Percentiles rank a stretch among this genome's conserved stretches.
Conservation (phyloP, 257 asterid genomes). For the Knoxia roxburghii region DNA sequence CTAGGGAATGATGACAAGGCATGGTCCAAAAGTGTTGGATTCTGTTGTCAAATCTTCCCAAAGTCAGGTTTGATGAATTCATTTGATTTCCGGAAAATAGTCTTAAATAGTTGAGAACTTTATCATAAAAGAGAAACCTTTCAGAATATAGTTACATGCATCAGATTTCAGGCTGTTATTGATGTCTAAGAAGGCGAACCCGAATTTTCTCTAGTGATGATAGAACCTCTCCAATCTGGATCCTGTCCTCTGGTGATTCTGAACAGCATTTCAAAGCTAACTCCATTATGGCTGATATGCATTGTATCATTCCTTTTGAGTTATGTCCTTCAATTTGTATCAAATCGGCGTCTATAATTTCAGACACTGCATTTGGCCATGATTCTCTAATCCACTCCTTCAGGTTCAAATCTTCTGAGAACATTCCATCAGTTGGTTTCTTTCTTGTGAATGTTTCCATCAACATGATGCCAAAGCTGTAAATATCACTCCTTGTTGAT, state of each 20-base stretch:
- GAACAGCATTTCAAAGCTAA: slow-evolving; percentile 34
- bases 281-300: slow-evolving; percentile 23
- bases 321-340: slow-evolving; percentile 7
- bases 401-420: slow-evolving; percentile 23
- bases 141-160: background rate
- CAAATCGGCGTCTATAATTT: slow-evolving; percentile 27
- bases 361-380: slow-evolving; percentile 1
- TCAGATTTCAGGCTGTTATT: background rate
- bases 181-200: slow-evolving; percentile 2
- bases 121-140: background rate
- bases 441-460: slow-evolving; percentile 39
- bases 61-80: no score
- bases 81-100: no score
- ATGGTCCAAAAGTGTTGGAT: background rate
- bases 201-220: slow-evolving; percentile 24
- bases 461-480: slow-evolving; percentile 38
- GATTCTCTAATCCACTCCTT: slow-evolving; percentile 29
- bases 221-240: slow-evolving; percentile 25
- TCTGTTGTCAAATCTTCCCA: background rate
- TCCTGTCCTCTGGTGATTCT: slow-evolving; percentile 30
- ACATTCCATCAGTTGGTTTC: slow-evolving; percentile 30
- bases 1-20: background rate
- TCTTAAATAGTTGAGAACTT: background rate
- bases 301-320: slow-evolving; percentile 6
- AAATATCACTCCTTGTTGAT: slow-evolving; percentile 38